phyloP scores from a whole-genome alignment of 352 stramenopile species.

The Nothophytophthora sp. region DNA sequence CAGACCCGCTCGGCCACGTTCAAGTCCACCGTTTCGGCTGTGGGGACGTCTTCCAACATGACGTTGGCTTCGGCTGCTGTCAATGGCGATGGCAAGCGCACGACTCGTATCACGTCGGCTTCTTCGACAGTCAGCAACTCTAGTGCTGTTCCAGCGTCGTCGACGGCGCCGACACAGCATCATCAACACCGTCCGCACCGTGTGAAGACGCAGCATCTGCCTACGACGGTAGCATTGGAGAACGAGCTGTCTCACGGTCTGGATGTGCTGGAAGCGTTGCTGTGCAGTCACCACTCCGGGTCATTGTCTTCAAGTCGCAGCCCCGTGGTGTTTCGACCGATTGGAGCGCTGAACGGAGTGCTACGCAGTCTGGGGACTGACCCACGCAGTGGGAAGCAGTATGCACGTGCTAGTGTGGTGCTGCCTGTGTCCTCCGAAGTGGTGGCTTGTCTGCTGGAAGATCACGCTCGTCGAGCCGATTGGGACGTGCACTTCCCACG shows the following conservation, averaged over 20 bases:
- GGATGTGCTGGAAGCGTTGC: conserved; percentile 62
- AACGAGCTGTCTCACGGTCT: conserved; percentile 71
- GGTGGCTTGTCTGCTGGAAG: conserved; percentile 56
- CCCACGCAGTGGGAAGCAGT: conserved; percentile 33
- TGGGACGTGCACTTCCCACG: conserved; percentile 79
- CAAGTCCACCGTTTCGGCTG: conserved; percentile 18
- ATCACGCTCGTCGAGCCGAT: conserved; percentile 69
- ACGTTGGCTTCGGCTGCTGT: not conserved
- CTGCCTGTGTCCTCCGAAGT: conserved; percentile 69
- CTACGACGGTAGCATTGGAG: conserved; percentile 74
- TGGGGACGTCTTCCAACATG: not conserved
- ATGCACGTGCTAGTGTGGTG: conserved; percentile 64
- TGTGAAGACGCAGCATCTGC: conserved; percentile 57
- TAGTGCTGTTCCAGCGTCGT: not conserved
- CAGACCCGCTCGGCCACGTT: conserved; percentile 13
- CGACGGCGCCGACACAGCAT: not conserved
- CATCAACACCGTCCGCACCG: conserved; percentile 20
- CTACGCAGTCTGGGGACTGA: conserved; percentile 61
- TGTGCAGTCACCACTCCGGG: conserved; percentile 28
- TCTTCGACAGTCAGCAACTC: conserved; percentile 12
- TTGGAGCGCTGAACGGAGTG: conserved; percentile 56
- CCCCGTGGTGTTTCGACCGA: conserved; percentile 54
- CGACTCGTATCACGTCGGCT: conserved; percentile 25
- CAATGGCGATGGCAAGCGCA: conserved; percentile 18
- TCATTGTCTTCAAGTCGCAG: conserved; percentile 25